Conservation (phyloP, 306 rosid genomes). For the Senna tora region DNA sequence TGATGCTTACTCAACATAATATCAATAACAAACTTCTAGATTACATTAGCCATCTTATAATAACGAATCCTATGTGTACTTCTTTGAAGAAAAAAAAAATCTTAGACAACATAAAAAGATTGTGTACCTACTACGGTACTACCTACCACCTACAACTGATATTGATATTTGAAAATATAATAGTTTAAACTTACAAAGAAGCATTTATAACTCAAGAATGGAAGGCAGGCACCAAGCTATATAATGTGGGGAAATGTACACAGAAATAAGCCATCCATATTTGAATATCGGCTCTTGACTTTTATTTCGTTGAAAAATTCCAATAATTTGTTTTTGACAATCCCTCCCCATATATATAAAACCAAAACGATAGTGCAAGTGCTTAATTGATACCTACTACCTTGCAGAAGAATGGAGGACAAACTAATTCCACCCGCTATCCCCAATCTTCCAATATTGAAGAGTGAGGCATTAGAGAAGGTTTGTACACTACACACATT, state of each 20-base stretch:
- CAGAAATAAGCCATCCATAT: background rate
- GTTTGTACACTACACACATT: conserved; percentile 6
- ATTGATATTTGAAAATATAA: no score
- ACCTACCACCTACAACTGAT: no score
- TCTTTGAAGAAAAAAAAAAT: background rate
- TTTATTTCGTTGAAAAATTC: background rate
- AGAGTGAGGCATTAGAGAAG: conserved; percentile 47
- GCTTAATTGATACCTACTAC: background rate
- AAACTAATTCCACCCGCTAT: conserved; percentile 12
- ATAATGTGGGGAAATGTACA: no score
- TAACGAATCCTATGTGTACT: no score
- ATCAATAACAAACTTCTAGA: no score
- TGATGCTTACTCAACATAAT: no score
- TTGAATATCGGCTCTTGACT: background rate
- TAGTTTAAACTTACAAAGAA: background rate
- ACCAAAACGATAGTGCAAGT: background rate
- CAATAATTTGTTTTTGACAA: no score
- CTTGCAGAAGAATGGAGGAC: conserved; percentile 46
- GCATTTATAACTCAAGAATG: background rate
- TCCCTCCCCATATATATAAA: background rate
- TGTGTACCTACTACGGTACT: no score
- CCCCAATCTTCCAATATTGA: conserved; percentile 41
- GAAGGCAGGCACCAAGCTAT: background rate
- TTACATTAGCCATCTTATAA: no score
- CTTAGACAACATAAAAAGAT: background rate